phyloP scores from a whole-genome alignment of 495 filamentous ascomycete species.

The Penicillium steckii region DNA sequence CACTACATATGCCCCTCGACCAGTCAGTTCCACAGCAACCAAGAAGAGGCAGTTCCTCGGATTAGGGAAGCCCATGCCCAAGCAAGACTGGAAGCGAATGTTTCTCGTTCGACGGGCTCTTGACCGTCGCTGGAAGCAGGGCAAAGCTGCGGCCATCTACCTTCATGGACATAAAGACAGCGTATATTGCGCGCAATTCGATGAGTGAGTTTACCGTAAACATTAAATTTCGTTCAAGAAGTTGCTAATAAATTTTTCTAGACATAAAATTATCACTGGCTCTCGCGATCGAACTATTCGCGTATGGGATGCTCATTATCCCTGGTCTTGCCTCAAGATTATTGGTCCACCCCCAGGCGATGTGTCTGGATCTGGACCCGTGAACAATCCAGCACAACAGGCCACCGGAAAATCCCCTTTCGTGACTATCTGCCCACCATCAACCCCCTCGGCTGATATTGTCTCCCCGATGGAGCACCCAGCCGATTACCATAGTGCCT shows the following conservation, averaged over 20 bases:
- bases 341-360: slow-evolving; percentile 56
- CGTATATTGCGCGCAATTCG: slow-evolving; percentile 97
- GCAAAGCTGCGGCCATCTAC: slow-evolving; percentile 77
- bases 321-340: slow-evolving; percentile 75
- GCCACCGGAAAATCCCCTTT: slow-evolving; percentile 43
- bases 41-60: slow-evolving; percentile 45
- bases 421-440: slow-evolving; percentile 44
- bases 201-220: slow-evolving; percentile 63
- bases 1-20: slow-evolving; percentile 52
- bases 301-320: slow-evolving; percentile 86
- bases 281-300: slow-evolving; percentile 93
- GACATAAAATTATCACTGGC: slow-evolving; percentile 92
- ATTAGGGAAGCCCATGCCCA: slow-evolving; percentile 46
- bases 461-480: slow-evolving; percentile 27
- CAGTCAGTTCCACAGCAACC: slow-evolving; percentile 43
- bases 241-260: no score
- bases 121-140: slow-evolving; percentile 73
- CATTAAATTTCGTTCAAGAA: background rate
- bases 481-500: slow-evolving; percentile 70
- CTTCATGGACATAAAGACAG: slow-evolving; percentile 90
- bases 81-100: slow-evolving; percentile 83
- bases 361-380: slow-evolving; percentile 25
- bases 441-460: slow-evolving; percentile 30
- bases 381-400: slow-evolving; percentile 39
- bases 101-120: slow-evolving; percentile 73